A percentile compares a stretch with the other conserved stretches of the same genome.
Evolutionary conservation across 2,329 filamentous ascomycete species (phyloP).

Genomic region (Plectosphaerella plurivora): DNA sequence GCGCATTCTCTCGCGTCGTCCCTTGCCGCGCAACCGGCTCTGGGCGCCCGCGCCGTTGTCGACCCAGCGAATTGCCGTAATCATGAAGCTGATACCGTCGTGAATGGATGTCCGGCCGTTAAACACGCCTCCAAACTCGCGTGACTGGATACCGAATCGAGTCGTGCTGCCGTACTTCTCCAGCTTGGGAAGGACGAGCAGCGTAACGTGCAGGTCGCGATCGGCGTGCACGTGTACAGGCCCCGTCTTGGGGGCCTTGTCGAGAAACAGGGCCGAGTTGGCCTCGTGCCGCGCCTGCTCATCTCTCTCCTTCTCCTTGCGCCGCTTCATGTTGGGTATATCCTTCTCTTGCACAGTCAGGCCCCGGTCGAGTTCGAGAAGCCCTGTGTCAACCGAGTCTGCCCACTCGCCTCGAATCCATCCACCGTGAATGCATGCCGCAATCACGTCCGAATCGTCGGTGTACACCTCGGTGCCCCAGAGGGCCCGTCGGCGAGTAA

Average conservation of each 20-base stretch:
- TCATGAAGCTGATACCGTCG: constrained; percentile 85
- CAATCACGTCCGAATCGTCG: constrained; percentile 90
- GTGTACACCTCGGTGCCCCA: constrained; percentile 97
- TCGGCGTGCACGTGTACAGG: constrained; percentile 62
- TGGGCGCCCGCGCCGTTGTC: constrained; percentile 64
- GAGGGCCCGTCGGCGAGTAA: constrained; percentile 72
- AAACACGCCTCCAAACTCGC: constrained; percentile 65
- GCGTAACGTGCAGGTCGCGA: constrained; percentile 80
- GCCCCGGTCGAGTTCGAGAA: constrained; percentile 54
- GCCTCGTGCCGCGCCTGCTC: constrained; percentile 29
- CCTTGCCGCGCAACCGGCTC: constrained; percentile 51
- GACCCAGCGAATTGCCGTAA: constrained; percentile 79
- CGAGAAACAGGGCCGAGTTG: constrained; percentile 37
- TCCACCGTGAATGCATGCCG: constrained; percentile 87
- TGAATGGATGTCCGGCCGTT: constrained; percentile 46
- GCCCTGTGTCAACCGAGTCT: constrained; percentile 65
- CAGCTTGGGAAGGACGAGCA: constrained; percentile 77
- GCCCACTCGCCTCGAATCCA: constrained; percentile 89
- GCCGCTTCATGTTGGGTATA: constrained; percentile 17
- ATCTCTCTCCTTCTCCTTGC: constrained; percentile 23
- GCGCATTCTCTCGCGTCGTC: constrained; percentile 50
- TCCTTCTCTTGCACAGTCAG: constrained; percentile 14
- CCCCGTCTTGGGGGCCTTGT: constrained; percentile 50
- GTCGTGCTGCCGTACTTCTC: constrained; percentile 71
- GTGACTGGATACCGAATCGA: constrained; percentile 76